Percentiles rank a stretch among this genome's conserved stretches.
These are phyloP conservation scores for Zymoseptoria brevis DNA, from an alignment of 2,329 filamentous ascomycete species.

Conservation along the genomic window DNA sequence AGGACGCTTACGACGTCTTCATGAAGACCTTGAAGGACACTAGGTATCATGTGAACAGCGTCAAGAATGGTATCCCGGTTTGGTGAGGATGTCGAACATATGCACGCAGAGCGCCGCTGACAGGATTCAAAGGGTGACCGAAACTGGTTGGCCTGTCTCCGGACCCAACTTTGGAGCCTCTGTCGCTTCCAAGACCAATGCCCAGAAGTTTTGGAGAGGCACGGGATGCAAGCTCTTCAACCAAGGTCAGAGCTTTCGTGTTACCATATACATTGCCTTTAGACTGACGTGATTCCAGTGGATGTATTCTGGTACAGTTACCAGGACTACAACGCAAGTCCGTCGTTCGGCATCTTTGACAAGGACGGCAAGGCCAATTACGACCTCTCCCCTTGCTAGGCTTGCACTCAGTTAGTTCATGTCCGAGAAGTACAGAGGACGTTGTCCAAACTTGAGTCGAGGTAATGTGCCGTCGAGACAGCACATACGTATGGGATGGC, in stretches of 20 bases:
- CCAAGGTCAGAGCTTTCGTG: conserved; percentile 30
- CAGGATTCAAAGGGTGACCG: conserved; percentile 18
- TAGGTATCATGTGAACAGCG: conserved; percentile 37
- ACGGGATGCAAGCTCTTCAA: conserved; percentile 53
- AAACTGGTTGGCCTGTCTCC: conserved; percentile 57
- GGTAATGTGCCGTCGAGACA: too few relatives aligned
- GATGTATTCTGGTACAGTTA: conserved; percentile 56
- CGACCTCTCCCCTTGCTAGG: conserved; percentile 18
- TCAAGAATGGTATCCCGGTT: conserved; percentile 14
- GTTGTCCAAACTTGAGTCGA: too few relatives aligned
- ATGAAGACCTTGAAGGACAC: conserved; percentile 32
- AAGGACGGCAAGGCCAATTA: conserved; percentile 27
- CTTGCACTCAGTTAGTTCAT: background rate
- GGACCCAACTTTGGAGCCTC: conserved; percentile 50
- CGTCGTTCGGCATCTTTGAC: conserved; percentile 36
- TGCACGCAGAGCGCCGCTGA: background rate
- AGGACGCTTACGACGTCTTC: conserved; percentile 50
- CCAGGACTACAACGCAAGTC: conserved; percentile 43
- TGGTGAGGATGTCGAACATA: conserved; percentile 8
- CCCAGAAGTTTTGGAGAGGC: conserved; percentile 55
- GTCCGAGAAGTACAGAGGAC: background rate
- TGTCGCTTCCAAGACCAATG: conserved; percentile 49
- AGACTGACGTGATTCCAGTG: background rate
- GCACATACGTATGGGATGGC: too few relatives aligned
- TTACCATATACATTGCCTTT: conserved; percentile 3